Base-by-base conservation (phyloP, 2,329 filamentous ascomycete species). In the Malbranchea cinnamomea region DNA sequence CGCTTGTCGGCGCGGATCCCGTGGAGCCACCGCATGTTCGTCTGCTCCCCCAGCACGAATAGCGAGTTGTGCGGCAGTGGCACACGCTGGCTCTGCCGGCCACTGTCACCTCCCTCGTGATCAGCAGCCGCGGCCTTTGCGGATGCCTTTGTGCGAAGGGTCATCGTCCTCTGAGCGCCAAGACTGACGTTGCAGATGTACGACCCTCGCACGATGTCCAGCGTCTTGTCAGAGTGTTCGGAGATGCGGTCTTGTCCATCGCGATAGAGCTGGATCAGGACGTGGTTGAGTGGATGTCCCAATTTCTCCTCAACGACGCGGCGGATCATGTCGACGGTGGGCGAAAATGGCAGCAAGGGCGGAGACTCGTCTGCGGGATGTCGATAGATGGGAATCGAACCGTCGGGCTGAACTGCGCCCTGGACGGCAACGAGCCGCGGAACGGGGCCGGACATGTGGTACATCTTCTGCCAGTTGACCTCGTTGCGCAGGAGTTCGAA, bases 171-270 rank as follows among this genome's bases (percentile, higher is more conserved):
- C 55, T 91, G 76, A 1, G 87, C 85, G 1, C 89, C 89, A n/a
- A 95, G 67, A 41, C 83, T 93, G 28, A 93, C 73, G 47, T 95
- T 98, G 40, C 85, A 83, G 41, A 98, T 92, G 36, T 67, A 85
- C 14, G 80, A 89, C 4, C 67, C 74, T 15, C 68, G 71, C 8
- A 73, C 74, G 33, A 98, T 89, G 50, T 98, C 89, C 14, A 98
- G 63, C 0, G 87, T 93, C 57, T 98, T 98, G 52, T 98, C 89
- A 22, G 83, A 91, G 48, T 98, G 89, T 49, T 98, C 89, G 1
- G 82, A 89, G 38, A 98, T 98, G 49, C 83, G 83, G 54, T 98
- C 89, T 27, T 71, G 73, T 2, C 87, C 82, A 41, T 69, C 68
- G n/a, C 89, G 80, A 48, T 98, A 98, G 34, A 84, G 70, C 48